phyloP scores from a whole-genome alignment of 371 early-diverging fungal species.

The Apophysomyces sp. region DNA sequence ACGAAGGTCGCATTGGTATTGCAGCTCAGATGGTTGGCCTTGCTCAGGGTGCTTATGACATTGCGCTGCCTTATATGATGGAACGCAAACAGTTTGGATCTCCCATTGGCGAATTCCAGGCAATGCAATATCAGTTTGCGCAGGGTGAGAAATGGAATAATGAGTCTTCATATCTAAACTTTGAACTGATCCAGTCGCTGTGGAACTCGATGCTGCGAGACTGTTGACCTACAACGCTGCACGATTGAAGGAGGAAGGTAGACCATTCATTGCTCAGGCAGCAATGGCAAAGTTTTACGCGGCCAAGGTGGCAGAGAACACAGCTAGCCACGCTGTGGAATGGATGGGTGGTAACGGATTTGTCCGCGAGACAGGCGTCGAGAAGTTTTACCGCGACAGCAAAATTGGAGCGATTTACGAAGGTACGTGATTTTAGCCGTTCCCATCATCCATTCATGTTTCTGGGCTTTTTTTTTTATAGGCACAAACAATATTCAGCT shows the following conservation, averaged over 20 bases:
- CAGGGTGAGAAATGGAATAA: conserved; percentile 45
- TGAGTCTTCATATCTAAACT: background rate
- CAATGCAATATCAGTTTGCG: conserved; percentile 95
- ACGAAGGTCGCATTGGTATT: conserved; percentile 96
- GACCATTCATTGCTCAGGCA: conserved; percentile 87
- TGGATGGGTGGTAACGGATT: conserved; percentile 98
- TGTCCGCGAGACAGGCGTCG: conserved; percentile 74
- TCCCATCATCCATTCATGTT: background rate
- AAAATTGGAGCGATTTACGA: conserved; percentile 87
- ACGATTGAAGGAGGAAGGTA: conserved; percentile 89
- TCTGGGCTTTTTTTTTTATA: background rate
- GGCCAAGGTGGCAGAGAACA: conserved; percentile 90
- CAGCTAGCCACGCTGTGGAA: conserved; percentile 88
- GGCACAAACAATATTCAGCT: conserved; percentile 92
- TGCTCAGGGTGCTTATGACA: conserved; percentile 92
- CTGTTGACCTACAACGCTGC: conserved; percentile 96
- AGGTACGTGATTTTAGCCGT: conserved; percentile 29
- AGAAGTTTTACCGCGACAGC: conserved; percentile 94
- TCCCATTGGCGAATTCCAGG: conserved; percentile 89
- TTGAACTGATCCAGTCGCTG: conserved; percentile 51
- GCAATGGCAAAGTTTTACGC: conserved; percentile 97
- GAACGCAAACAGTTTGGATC: conserved; percentile 93
- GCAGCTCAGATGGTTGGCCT: conserved; percentile 97
- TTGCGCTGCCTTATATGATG: conserved; percentile 85
- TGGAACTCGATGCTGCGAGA: conserved; percentile 93